phyloP scores from a whole-genome alignment of 306 rosid genomes.

The Comarum palustre region DNA sequence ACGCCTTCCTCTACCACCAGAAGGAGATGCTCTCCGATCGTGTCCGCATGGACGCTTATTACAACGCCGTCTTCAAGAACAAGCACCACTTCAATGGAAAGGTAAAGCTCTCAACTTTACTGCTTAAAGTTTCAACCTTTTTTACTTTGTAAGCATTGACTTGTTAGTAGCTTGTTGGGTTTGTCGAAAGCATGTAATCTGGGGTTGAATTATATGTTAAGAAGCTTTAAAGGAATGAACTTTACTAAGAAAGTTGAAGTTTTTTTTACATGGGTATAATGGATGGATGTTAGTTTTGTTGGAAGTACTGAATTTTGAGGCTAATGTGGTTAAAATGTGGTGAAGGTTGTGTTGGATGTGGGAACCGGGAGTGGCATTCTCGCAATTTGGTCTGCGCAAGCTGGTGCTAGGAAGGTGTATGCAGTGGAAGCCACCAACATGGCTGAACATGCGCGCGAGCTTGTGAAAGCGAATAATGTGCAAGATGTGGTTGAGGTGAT shows the following conservation, averaged over 20 bases:
- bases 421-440: conserved; percentile 97
- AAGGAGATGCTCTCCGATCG: conserved; percentile 99
- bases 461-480: conserved; percentile 70
- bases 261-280: background rate
- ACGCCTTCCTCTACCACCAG: conserved; percentile 89
- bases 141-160: background rate
- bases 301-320: conserved; percentile 7
- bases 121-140: background rate
- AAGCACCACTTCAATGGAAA: conserved; percentile 78
- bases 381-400: conserved; percentile 98
- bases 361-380: conserved; percentile 99
- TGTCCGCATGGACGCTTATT: conserved; percentile 97
- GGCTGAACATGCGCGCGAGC: conserved; percentile 88
- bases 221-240: background rate
- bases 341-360: conserved; percentile 90
- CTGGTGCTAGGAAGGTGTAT: conserved; percentile 95
- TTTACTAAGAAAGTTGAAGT: background rate
- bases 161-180: background rate
- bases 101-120: conserved; percentile 36
- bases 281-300: background rate
- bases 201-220: background rate
- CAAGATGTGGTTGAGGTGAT: conserved; percentile 71
- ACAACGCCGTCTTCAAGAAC: conserved; percentile 72
- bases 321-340: conserved; percentile 32
- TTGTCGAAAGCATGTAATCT: conserved; percentile 2